Evolutionary conservation across 495 filamentous ascomycete genomes (phyloP).

Genomic region (Mytilinidion resinicola): DNA sequence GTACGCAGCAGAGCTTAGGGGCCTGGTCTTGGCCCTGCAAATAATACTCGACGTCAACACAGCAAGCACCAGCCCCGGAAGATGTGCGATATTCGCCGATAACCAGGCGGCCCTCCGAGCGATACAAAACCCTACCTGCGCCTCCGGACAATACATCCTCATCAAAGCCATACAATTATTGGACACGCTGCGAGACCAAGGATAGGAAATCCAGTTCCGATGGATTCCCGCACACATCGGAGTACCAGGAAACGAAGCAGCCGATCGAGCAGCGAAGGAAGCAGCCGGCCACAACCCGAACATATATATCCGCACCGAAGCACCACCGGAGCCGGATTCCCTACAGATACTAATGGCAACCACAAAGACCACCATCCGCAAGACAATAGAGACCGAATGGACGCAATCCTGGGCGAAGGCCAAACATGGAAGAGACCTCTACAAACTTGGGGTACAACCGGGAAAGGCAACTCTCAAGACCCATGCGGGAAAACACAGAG

Average conservation of each 20-base stretch:
- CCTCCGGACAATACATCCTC: conserved; percentile 15
- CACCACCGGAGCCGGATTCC: not conserved
- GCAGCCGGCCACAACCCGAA: not conserved
- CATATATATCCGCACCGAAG: no score
- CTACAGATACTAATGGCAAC: not conserved
- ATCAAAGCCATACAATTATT: conserved; percentile 4
- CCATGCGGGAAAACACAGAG: not conserved
- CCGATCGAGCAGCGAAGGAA: conserved; percentile 2
- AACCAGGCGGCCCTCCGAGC: conserved; percentile 13
- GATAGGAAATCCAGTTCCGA: conserved; percentile 4
- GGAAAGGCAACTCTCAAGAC: not conserved
- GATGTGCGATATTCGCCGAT: conserved; percentile 10
- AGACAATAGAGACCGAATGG: conserved; percentile 1
- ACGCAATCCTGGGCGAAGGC: not conserved
- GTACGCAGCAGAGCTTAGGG: no score
- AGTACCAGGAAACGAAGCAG: not conserved
- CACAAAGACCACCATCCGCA: not conserved
- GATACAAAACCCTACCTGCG: conserved; percentile 8
- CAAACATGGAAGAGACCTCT: conserved; percentile 3
- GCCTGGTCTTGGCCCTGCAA: no score
- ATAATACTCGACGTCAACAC: no score
- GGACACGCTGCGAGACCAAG: not conserved
- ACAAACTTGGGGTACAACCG: not conserved
- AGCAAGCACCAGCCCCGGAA: conserved; percentile 3
- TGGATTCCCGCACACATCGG: not conserved